phyloP scores from a whole-genome alignment of 2,329 filamentous ascomycete species.

The Aureobasidium melanogenum region DNA sequence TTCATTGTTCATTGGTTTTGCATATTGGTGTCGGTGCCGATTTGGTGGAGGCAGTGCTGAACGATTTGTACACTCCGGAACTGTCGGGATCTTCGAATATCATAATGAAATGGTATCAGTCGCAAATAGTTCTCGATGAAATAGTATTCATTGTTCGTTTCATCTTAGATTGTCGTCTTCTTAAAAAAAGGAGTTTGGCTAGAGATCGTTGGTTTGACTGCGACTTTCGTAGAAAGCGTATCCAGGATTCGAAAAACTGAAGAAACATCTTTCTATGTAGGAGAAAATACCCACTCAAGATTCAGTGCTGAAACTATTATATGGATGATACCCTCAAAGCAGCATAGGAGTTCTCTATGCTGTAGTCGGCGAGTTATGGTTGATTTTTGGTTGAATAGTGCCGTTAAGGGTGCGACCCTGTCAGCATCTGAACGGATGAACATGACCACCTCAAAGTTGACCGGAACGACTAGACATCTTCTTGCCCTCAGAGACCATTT shows the following conservation, averaged over 20 bases:
- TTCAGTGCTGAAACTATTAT: too few species aligned
- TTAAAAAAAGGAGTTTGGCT: too few species aligned
- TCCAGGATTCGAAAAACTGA: too few species aligned
- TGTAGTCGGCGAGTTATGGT: background rate
- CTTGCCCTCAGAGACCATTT: background rate
- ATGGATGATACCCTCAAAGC: background rate
- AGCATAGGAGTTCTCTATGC: background rate
- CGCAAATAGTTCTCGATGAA: too few species aligned
- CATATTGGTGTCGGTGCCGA: background rate
- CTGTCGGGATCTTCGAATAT: too few species aligned
- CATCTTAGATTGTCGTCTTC: too few species aligned
- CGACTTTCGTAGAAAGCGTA: too few species aligned
- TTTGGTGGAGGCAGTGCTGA: background rate
- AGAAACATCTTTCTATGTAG: too few species aligned
- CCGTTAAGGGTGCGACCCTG: background rate
- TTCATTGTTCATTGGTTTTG: background rate
- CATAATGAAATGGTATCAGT: too few species aligned
- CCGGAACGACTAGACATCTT: background rate
- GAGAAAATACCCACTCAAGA: too few species aligned
- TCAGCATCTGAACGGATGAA: background rate
- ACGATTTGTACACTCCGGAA: background rate
- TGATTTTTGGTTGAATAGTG: background rate
- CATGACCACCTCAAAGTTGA: background rate
- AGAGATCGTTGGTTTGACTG: too few species aligned
- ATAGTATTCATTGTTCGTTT: too few species aligned